Evolutionary conservation across 1,284 basidiomycete species (phyloP), one percentile per base, ranked within the genome.

Genomic region (Apiotrichum laibachii): DNA sequence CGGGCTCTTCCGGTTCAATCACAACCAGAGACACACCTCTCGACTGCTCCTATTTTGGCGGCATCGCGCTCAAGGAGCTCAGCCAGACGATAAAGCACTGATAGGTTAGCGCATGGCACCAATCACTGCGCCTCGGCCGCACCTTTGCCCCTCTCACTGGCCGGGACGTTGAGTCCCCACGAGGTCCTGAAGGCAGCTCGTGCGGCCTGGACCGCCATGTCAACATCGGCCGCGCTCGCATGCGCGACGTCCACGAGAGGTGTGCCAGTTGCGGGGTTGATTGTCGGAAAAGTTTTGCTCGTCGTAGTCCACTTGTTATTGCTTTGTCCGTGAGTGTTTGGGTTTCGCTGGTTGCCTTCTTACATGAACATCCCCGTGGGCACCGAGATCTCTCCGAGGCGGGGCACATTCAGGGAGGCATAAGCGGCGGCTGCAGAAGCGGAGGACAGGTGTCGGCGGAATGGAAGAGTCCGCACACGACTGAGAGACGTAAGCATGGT

Each of bases 101-200:
- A 44, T 44, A 44, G 19, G 12, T 44, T 44, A 44, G 19, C 43
- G 7, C 43, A 44, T 8, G 37, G 5, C 11, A 16, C 37, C 37
- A 37, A 37, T 37, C 37, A 16, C 37, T 13, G 11, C 4, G 3
- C 9, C 43, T 1, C 11, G 18, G 13, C 64, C 70, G 59, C 59
- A 69, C 68, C 37, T 57, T 83, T 83, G 37, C 89, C 86, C 55
- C 94, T 85, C 77, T 92, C 86, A 55, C 86, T 84, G 37, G 89
- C 90, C 13, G 90, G 86, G 53, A 89, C 84, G 66, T 92, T 90
- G 76, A 88, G 87, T 16, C 92, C 93, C 92, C 93, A 96, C 33
- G 88, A 86, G 10, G 87, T 90, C 62, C 87, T 85, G 81, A 90
- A 92, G 5, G 93, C 72, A 53, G 84, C 80, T 64, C 92, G 85